phyloP scores from a whole-genome alignment of 139 green algal species.

The Coelastrella sp. region DNA sequence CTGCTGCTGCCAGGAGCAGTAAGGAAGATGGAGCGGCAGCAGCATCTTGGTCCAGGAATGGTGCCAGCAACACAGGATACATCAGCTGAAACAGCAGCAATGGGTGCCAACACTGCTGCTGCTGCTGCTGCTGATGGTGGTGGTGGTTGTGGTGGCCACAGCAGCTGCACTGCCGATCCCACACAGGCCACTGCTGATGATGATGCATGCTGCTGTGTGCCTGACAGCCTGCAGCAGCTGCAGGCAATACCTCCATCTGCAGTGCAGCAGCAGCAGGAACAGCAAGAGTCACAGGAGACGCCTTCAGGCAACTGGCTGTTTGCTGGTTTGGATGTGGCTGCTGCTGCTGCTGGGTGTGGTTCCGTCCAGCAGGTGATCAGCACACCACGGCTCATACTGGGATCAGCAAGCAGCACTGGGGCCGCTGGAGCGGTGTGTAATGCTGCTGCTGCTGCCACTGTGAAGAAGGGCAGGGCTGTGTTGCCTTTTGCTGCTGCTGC shows the following conservation, averaged over 20 bases:
- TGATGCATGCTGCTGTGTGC: neutral
- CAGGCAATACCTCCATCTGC: neutral
- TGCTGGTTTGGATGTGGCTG: neutral
- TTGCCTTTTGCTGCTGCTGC: neutral
- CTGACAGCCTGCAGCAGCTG: slow-evolving; percentile 27
- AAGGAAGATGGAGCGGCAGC: neutral
- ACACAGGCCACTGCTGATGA: neutral
- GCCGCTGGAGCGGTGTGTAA: neutral
- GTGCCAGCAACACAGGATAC: neutral
- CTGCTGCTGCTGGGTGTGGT: neutral
- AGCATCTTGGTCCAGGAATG: neutral
- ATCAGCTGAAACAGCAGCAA: neutral
- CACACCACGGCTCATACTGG: neutral
- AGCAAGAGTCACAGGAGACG: neutral
- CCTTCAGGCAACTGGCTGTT: neutral
- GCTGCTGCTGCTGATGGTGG: neutral
- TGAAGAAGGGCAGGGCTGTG: neutral
- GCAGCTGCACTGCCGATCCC: neutral
- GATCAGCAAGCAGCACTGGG: neutral
- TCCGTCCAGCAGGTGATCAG: neutral
- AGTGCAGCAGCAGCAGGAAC: slow-evolving; percentile 35
- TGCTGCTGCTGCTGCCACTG: neutral
- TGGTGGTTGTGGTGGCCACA: neutral
- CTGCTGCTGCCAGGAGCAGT: slow-evolving; percentile 4
- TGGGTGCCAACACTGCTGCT: neutral